A percentile compares a stretch with the other conserved stretches of the same genome.
These are phyloP conservation scores for Phytophthora uliginosa DNA, from an alignment of 352 stramenopile species.

Conservation along the genomic window DNA sequence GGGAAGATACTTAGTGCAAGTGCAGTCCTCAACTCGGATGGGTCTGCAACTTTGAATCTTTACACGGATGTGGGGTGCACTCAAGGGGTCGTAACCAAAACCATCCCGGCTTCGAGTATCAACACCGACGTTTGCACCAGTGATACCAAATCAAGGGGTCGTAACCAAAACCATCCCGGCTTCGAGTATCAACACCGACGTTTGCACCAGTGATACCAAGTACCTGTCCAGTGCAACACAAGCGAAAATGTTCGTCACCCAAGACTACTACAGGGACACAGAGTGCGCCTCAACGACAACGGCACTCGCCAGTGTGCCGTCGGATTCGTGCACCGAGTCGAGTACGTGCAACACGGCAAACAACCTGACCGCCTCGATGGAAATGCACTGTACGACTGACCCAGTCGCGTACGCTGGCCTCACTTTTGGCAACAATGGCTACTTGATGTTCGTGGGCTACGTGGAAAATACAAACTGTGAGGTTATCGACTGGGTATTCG, in stretches of 20 bases:
- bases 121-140: neutral
- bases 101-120: neutral
- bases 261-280: constrained; percentile 4
- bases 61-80: constrained; percentile 2
- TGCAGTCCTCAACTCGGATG: neutral
- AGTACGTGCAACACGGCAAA: neutral
- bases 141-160: neutral
- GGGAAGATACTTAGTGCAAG: neutral
- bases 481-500: constrained; percentile 7
- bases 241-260: constrained; percentile 3
- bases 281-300: neutral
- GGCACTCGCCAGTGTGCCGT: neutral
- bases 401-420: neutral
- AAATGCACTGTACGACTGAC: constrained; percentile 9
- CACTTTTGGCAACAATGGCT: constrained; percentile 6
- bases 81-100: neutral
- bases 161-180: neutral
- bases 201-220: neutral
- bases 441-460: constrained; percentile 12
- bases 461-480: constrained; percentile 4
- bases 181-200: constrained; percentile 1
- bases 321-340: constrained; percentile 3
- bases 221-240: constrained; percentile 2
- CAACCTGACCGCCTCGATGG: neutral
- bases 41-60: neutral